These are phyloP conservation scores for Aspergillus versicolor DNA, from an alignment of 2,329 filamentous ascomycete species.

Conservation along the genomic window DNA sequence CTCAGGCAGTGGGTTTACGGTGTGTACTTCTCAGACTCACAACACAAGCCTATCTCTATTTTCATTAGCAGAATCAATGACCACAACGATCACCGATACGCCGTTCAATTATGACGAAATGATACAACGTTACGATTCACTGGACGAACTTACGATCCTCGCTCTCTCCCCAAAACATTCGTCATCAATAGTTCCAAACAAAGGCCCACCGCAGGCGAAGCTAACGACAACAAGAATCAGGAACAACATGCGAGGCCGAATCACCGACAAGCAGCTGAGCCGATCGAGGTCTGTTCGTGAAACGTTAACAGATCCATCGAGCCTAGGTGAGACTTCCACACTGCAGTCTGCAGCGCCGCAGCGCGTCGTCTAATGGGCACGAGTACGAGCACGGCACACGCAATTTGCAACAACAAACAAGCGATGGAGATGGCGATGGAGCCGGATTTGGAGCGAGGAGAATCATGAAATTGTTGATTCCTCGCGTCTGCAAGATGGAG, in stretches of 20 bases:
- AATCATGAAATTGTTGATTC: neutral
- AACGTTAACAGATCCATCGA: neutral
- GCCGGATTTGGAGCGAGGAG: neutral
- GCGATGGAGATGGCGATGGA: neutral
- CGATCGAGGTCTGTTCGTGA: neutral
- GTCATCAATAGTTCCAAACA: conserved; percentile 3
- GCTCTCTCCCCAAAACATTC: neutral
- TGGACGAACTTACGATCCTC: neutral
- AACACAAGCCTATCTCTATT: neutral
- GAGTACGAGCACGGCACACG: no score
- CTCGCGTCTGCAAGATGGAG: neutral
- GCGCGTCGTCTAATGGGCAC: no score
- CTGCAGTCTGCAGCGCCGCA: no score
- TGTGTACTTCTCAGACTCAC: no score
- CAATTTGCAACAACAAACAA: neutral
- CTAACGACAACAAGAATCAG: neutral
- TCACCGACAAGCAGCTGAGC: neutral
- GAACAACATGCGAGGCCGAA: neutral
- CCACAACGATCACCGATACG: neutral
- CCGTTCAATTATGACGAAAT: neutral
- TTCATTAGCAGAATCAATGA: neutral
- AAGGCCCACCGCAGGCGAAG: neutral
- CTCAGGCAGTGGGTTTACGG: neutral
- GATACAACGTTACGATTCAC: neutral
- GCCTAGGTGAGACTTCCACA: conserved; percentile 5